Conservation (phyloP, 192 early-diverging fungal species). For the Fimicolochytrium jonesii region DNA sequence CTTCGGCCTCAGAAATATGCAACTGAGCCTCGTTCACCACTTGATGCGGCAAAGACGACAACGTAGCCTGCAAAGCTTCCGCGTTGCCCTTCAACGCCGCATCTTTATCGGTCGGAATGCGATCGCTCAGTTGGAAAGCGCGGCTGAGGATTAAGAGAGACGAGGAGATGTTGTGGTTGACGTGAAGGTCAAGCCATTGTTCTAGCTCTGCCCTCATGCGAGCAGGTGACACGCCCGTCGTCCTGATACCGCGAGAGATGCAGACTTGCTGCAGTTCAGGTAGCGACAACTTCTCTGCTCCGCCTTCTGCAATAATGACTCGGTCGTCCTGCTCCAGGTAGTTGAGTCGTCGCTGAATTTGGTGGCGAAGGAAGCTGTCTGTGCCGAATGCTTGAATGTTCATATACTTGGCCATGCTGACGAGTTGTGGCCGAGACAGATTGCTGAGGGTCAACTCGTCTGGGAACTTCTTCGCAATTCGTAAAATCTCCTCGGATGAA, state of each 20-base stretch:
- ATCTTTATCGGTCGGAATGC: constrained; percentile 34
- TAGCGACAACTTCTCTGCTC: constrained; percentile 82
- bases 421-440: constrained; percentile 89
- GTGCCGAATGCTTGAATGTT: constrained; percentile 94
- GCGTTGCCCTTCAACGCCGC: constrained; percentile 47
- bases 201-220: constrained; percentile 80
- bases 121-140: constrained; percentile 63
- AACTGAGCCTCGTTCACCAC: constrained; percentile 81
- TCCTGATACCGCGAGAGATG: constrained; percentile 82
- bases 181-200: constrained; percentile 94
- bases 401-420: constrained; percentile 94
- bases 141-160: constrained; percentile 86
- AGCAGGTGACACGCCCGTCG: constrained; percentile 82
- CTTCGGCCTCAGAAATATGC: constrained; percentile 81
- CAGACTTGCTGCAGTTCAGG: constrained; percentile 87
- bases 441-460: constrained; percentile 92
- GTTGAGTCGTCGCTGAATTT: constrained; percentile 82
- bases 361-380: constrained; percentile 91
- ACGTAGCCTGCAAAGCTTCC: constrained; percentile 89
- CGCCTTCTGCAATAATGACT: constrained; percentile 67
- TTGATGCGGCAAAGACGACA: constrained; percentile 87
- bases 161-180: constrained; percentile 87
- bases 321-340: constrained; percentile 86
- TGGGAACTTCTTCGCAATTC: constrained; percentile 84
- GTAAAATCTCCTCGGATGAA: constrained; percentile 75